phyloP scores from a whole-genome alignment of 345 rosid genomes.

The Brassica incana region DNA sequence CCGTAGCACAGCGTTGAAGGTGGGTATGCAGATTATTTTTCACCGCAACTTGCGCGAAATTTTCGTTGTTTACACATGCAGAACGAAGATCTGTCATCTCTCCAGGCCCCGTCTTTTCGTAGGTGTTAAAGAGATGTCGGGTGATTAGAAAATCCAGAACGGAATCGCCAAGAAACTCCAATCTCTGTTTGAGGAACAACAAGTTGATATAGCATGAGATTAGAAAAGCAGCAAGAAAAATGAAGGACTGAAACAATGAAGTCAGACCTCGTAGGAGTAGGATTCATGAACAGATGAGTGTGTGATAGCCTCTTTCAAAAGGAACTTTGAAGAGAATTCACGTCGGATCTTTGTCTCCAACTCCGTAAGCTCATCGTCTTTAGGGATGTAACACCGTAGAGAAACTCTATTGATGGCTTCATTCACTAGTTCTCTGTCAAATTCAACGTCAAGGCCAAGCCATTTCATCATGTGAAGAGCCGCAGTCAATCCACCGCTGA shows the following conservation, averaged over 20 bases:
- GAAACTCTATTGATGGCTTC: conserved; percentile 57
- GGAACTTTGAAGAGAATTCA: conserved; percentile 60
- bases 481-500: conserved; percentile 64
- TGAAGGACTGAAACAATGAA: background rate
- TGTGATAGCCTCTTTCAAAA: conserved; percentile 79
- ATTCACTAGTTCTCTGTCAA: conserved; percentile 45
- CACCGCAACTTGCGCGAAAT: conserved; percentile 78
- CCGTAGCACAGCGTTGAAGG: conserved; percentile 57
- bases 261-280: conserved; percentile 69
- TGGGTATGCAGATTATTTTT: conserved; percentile 52
- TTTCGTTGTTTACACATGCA: conserved; percentile 80
- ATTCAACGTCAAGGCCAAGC: conserved; percentile 64
- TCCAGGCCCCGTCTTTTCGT: conserved; percentile 70
- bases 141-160: conserved; percentile 86
- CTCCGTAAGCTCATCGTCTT: conserved; percentile 44
- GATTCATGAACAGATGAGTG: conserved; percentile 59
- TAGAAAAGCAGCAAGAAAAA: background rate
- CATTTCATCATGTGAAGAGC: conserved; percentile 75
- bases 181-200: conserved; percentile 58
- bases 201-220: background rate
- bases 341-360: conserved; percentile 69
- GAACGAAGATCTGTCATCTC: conserved; percentile 89
- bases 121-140: conserved; percentile 64
- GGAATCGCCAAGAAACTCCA: conserved; percentile 93
- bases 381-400: conserved; percentile 47